Base-by-base conservation (phyloP, 768 basidiomycete genomes). In the Hypholoma fasciculare region DNA sequence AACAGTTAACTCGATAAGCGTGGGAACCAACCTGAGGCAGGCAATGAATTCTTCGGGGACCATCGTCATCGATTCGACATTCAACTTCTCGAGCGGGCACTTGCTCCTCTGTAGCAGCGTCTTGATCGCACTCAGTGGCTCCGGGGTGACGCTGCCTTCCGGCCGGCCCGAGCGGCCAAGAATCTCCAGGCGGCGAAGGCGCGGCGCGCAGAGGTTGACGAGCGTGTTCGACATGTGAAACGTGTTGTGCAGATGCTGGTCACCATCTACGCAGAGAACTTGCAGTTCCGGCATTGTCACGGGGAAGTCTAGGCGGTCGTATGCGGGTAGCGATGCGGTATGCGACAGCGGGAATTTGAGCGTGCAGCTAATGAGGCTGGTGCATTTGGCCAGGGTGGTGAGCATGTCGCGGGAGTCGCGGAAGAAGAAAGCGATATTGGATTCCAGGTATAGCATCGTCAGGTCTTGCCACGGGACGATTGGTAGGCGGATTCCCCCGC, bases 301-400 rank as follows among this genome's bases (percentile, higher is more conserved):
- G 5, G 60, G 53, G 9, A 43, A 34, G 43, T 65, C 59, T 39
- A 69, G 56, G 37, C 62, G 52, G 40, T 59, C 57, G 50, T 62
- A 63, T 13, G 57, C 13, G 1, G 65, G 63, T 14, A 67, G 38
- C 4, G 61, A 47, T 5, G 66, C 57, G 0, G 67, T 64, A 19
- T 65, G 61, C 4, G 69, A 68, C 47, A 71, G 44, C n/a, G 71
- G 71, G 30, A 72, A 69, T 50, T 69, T 70, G 60, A 72, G 68
- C 3, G 69, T 70, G 56, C 66, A 67, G 19, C 54, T 58, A n/a
- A 58, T 37, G 4, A 71, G 59, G 30, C 43, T 59, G 0, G 57
- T 46, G 51, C 70, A 71, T n/a, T 49, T 13, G 6, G 47, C 55
- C 6, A 71, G 63, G 8, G 61, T 64, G 19, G 54, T 44, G 16